These are phyloP conservation scores for Podila minutissima DNA, from an alignment of 192 early-diverging fungal genomes.

Conservation along the genomic window DNA sequence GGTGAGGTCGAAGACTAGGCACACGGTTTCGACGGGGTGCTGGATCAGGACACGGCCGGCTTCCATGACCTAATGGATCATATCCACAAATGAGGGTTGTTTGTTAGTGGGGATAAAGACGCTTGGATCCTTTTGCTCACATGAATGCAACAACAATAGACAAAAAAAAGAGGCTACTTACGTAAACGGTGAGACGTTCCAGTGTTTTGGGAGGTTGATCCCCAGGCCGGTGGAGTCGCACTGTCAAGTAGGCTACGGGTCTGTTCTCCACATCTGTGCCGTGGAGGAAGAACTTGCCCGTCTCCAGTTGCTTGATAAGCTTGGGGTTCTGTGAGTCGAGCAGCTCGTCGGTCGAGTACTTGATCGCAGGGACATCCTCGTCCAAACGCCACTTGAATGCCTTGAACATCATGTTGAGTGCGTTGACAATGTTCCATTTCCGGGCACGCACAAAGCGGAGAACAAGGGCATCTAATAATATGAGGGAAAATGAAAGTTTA, in stretches of 20 bases:
- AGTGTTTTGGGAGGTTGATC: conserved; percentile 66
- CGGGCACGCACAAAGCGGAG: conserved; percentile 91
- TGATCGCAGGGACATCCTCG: conserved; percentile 57
- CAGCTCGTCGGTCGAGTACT: conserved; percentile 61
- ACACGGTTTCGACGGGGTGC: conserved; percentile 66
- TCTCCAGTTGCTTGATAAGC: conserved; percentile 48
- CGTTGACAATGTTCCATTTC: conserved; percentile 87
- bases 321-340: conserved; percentile 46
- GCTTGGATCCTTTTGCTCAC: no score
- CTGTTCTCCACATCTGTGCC: conserved; percentile 53
- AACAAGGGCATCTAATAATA: conserved; percentile 68
- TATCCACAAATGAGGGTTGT: no score
- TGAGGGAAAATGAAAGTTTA: neutral
- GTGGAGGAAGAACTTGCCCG: conserved; percentile 55
- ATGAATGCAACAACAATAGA: no score
- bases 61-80: conserved; percentile 60
- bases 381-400: conserved; percentile 81
- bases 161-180: no score
- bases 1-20: conserved; percentile 32
- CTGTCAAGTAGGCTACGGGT: conserved; percentile 26
- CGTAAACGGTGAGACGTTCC: conserved; percentile 69
- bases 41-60: conserved; percentile 64
- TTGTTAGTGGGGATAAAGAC: no score
- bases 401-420: conserved; percentile 75
- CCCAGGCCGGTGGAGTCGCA: conserved; percentile 50